Conservation (phyloP, 768 basidiomycete species). For the Leccinum boreale region DNA sequence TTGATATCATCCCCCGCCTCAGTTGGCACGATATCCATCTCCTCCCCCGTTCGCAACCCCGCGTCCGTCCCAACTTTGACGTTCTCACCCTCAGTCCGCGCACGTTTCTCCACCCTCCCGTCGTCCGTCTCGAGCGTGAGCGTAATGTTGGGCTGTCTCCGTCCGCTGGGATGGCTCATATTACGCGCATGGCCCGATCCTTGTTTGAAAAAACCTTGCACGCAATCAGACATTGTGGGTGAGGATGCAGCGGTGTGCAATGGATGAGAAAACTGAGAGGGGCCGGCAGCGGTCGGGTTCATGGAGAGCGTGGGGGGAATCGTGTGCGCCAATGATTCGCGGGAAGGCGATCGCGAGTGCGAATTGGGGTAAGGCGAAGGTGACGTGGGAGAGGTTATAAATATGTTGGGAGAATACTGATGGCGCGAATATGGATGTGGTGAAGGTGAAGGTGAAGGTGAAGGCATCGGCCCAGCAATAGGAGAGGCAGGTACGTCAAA, state of each 20-base stretch:
- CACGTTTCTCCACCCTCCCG: slow-evolving; percentile 25
- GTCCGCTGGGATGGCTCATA: slow-evolving; percentile 26
- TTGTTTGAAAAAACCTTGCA: slow-evolving; percentile 9
- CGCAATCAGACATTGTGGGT: slow-evolving; percentile 24
- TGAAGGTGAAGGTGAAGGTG: slow-evolving; percentile 29
- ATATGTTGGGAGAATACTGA: slow-evolving; percentile 59
- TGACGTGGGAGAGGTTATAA: slow-evolving; percentile 61
- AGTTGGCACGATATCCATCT: slow-evolving; percentile 24
- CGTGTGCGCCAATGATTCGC: slow-evolving; percentile 13
- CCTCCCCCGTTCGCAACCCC: slow-evolving; percentile 12
- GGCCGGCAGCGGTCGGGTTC: background rate
- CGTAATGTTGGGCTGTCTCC: slow-evolving; percentile 28
- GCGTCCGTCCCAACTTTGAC: slow-evolving; percentile 3
- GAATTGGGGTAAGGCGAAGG: slow-evolving; percentile 28
- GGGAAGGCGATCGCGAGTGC: slow-evolving; percentile 21
- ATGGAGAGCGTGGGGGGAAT: slow-evolving; percentile 14
- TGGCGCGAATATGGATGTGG: slow-evolving; percentile 15
- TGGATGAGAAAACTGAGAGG: slow-evolving; percentile 10
- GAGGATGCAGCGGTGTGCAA: slow-evolving; percentile 29
- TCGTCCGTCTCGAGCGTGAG: slow-evolving; percentile 28
- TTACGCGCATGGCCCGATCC: slow-evolving; percentile 22
- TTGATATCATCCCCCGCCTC: slow-evolving; percentile 16
- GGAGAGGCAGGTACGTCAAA: slow-evolving; percentile 21
- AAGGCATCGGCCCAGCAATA: slow-evolving; percentile 12
- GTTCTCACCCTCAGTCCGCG: slow-evolving; percentile 16